Percentiles rank a stretch among this genome's conserved stretches.
Conservation (phyloP, 2,329 filamentous ascomycete genomes). For the Helotiales sp. region DNA sequence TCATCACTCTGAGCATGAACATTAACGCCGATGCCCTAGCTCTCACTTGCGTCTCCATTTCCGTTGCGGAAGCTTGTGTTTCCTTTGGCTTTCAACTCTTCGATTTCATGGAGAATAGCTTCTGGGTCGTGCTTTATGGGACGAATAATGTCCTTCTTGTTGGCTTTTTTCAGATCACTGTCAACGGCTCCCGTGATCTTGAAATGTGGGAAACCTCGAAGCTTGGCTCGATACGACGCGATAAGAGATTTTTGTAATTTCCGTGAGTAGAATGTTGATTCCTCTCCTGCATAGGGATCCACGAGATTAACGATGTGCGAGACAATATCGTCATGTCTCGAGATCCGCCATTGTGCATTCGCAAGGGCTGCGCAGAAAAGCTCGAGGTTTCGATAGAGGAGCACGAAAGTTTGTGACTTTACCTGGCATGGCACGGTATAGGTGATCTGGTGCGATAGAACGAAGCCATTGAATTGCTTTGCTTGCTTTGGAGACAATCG, state of each 20-base stretch:
- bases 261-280: background rate
- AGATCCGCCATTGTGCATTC: background rate
- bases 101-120: background rate
- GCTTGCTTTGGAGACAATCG: background rate
- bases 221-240: background rate
- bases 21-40: background rate
- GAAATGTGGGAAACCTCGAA: background rate
- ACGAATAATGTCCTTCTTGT: background rate
- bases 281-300: background rate
- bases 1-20: background rate
- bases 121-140: background rate
- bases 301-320: background rate
- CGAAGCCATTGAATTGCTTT: background rate
- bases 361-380: background rate
- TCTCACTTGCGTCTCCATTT: background rate
- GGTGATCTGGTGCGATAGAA: background rate
- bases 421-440: background rate
- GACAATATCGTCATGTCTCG: background rate
- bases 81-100: background rate
- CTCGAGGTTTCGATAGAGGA: background rate
- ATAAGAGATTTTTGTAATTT: conserved; percentile 1
- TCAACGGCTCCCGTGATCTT: background rate
- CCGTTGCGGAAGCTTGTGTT: background rate
- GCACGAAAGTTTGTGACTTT: background rate
- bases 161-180: background rate